These are phyloP conservation scores for Metschnikowia orientalis DNA, from an alignment of 805 yeast species.

Conservation along the genomic window DNA sequence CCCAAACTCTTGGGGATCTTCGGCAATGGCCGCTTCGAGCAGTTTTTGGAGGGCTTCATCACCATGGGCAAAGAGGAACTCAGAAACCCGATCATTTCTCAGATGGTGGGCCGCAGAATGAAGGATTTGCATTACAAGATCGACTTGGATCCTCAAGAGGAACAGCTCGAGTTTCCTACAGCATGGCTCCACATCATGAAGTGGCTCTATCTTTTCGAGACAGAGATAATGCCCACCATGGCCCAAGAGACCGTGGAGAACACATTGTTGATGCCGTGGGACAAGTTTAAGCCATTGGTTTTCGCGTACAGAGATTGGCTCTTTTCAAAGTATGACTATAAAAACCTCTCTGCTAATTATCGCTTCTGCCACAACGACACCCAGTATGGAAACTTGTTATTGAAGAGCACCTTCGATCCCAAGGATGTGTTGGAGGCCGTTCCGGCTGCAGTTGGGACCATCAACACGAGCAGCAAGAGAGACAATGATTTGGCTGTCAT, in stretches of 20 bases:
- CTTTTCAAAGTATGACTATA: conserved; percentile 42
- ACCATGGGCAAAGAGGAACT: conserved; percentile 73
- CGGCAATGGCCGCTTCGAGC: conserved; percentile 90
- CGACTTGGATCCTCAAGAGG: conserved; percentile 55
- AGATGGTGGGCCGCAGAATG: conserved; percentile 93
- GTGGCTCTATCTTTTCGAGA: conserved; percentile 55
- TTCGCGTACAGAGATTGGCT: conserved; percentile 61
- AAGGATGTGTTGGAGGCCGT: conserved; percentile 29
- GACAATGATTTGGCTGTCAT: conserved; percentile 74
- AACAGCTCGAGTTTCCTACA: conserved; percentile 50
- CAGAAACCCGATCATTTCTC: conserved; percentile 68
- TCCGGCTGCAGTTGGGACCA: conserved; percentile 7
- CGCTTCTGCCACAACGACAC: conserved; percentile 95
- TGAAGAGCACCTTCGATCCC: conserved; percentile 53
- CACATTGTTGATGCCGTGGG: conserved; percentile 45
- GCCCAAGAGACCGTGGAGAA: conserved; percentile 27
- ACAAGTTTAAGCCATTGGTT: conserved; percentile 46
- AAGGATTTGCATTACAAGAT: conserved; percentile 86
- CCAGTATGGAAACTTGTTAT: conserved; percentile 88
- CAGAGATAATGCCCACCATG: conserved; percentile 39
- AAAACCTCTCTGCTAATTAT: conserved; percentile 43
- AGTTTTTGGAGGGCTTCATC: conserved; percentile 76
- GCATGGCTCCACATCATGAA: conserved; percentile 66
- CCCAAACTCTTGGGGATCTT: conserved; percentile 87
- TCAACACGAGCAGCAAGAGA: conserved; percentile 29